phyloP scores from a whole-genome alignment of 2,329 filamentous ascomycete species.

The Lojkania enalia region DNA sequence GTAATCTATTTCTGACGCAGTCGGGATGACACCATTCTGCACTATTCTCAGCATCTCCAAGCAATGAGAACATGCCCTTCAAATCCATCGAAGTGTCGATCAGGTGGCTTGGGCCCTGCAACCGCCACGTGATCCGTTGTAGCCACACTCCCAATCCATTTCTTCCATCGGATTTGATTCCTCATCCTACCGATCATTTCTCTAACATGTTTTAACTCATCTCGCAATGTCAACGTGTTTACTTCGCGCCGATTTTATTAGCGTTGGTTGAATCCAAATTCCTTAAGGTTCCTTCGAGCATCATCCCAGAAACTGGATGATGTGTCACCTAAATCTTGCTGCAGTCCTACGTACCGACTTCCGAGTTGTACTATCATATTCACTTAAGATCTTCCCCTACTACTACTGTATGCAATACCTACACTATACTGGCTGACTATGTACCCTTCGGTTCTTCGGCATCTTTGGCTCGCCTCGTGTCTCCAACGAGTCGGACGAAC shows the following conservation, averaged over 20 bases:
- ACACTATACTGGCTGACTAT: neutral
- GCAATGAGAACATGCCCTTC: too few species aligned
- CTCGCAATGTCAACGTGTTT: neutral
- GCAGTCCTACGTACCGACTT: too few species aligned
- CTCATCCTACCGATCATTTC: too few species aligned
- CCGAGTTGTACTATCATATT: neutral
- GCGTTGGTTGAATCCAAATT: neutral
- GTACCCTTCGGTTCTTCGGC: neutral
- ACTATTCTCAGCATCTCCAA: too few species aligned
- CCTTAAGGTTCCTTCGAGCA: neutral
- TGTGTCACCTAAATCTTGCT: neutral
- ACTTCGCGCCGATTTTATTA: neutral
- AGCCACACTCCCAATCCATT: too few species aligned
- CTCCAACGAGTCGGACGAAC: constrained; percentile 11
- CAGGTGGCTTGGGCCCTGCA: neutral
- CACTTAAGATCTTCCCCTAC: neutral
- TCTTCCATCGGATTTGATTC: too few species aligned
- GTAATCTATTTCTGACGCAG: neutral
- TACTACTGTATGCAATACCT: neutral
- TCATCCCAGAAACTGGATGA: neutral
- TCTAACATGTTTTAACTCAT: too few species aligned
- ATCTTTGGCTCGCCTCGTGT: neutral
- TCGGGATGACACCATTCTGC: neutral
- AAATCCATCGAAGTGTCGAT: too few species aligned
- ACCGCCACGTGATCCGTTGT: neutral